Conservation (phyloP, 768 basidiomycete genomes). For the Lactarius quietus region DNA sequence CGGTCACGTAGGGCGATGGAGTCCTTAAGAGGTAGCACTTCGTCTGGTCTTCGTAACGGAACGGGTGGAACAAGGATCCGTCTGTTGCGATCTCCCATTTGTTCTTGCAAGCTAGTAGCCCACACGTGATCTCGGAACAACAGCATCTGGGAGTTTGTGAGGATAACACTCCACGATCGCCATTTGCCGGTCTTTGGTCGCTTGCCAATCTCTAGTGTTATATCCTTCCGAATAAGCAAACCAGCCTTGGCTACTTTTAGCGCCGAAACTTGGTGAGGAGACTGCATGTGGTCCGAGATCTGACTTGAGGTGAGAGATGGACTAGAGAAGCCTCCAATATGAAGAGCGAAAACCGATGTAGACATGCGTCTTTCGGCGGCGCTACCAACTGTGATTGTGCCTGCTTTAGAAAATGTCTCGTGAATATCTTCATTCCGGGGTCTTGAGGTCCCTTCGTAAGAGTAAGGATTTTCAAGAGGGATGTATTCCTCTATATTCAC, state of each 20-base stretch:
- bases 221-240: constrained; percentile 77
- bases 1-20: constrained; percentile 78
- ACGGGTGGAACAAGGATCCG: constrained; percentile 39
- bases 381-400: constrained; percentile 52
- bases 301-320: constrained; percentile 26
- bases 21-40: constrained; percentile 73
- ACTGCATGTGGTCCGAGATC: constrained; percentile 32
- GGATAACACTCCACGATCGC: constrained; percentile 77
- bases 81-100: constrained; percentile 37
- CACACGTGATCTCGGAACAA: constrained; percentile 77
- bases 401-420: constrained; percentile 57
- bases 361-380: constrained; percentile 36
- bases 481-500: constrained; percentile 59
- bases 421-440: constrained; percentile 68
- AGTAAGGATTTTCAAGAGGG: constrained; percentile 60
- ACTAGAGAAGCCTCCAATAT: constrained; percentile 36
- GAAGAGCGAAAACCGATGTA: constrained; percentile 41
- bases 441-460: constrained; percentile 61
- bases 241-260: constrained; percentile 81
- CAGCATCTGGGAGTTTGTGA: constrained; percentile 87
- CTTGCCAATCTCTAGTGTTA: constrained; percentile 69
- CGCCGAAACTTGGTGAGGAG: constrained; percentile 37
- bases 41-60: constrained; percentile 71
- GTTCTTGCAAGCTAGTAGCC: constrained; percentile 45
- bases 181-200: constrained; percentile 80